phyloP scores from a whole-genome alignment of 2,329 filamentous ascomycete genomes.

The Fusarium sp. region DNA sequence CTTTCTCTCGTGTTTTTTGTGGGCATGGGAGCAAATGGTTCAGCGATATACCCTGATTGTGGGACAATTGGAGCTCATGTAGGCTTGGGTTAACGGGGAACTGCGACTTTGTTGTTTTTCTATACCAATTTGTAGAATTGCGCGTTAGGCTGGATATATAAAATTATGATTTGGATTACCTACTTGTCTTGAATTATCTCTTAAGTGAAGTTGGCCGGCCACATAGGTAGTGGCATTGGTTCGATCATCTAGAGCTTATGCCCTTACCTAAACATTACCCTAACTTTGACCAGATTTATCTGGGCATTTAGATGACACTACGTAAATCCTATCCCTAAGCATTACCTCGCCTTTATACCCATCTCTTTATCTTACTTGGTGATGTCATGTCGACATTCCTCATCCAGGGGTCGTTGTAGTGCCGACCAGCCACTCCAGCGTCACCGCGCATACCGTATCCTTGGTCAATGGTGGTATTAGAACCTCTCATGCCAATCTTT shows the following conservation, averaged over 20 bases:
- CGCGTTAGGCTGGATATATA: not conserved
- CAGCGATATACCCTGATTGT: slow-evolving; percentile 32
- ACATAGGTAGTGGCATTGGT: not conserved
- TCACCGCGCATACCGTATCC: not conserved
- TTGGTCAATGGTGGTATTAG: not conserved
- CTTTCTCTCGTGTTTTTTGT: slow-evolving; percentile 11
- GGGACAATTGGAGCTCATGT: not conserved
- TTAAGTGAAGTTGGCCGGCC: not conserved
- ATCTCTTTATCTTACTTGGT: not conserved
- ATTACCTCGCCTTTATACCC: not conserved
- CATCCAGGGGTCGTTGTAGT: not conserved
- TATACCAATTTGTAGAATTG: slow-evolving; percentile 42
- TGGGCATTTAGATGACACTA: not conserved
- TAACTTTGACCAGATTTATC: not conserved
- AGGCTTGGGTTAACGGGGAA: slow-evolving; percentile 13
- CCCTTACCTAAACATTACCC: not conserved
- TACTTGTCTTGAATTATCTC: not conserved
- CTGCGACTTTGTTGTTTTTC: slow-evolving; percentile 13
- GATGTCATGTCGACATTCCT: not conserved
- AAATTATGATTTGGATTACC: not conserved
- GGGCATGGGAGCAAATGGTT: slow-evolving; percentile 30
- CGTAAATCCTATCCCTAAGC: not conserved
- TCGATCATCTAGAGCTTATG: not conserved
- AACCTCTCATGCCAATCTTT: not conserved
- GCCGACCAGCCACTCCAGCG: not conserved